Evolutionary conservation across 768 basidiomycete genomes (phyloP).

Genomic region (Trichaptum fuscoviolaceum): DNA sequence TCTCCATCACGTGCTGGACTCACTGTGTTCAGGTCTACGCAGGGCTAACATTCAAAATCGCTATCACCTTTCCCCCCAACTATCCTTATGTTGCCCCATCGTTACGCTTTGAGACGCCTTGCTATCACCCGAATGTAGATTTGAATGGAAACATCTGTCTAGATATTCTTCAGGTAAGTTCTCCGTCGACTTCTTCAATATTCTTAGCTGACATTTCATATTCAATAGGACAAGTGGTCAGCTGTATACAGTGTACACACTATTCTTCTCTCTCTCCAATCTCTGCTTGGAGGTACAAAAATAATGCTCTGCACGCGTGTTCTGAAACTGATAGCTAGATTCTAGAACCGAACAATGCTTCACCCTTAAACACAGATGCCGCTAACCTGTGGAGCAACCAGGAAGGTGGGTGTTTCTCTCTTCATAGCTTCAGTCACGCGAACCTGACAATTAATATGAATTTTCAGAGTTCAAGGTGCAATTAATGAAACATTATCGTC

Average conservation of each 20-base stretch:
- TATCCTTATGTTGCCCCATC: constrained; percentile 84
- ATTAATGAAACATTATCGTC: constrained; percentile 68
- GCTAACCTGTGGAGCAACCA: constrained; percentile 73
- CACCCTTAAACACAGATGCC: constrained; percentile 84
- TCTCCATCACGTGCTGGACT: neutral
- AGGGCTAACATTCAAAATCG: constrained; percentile 76
- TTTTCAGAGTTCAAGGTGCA: constrained; percentile 65
- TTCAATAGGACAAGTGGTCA: constrained; percentile 80
- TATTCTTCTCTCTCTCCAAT: constrained; percentile 82
- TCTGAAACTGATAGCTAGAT: neutral
- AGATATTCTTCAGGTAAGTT: constrained; percentile 75
- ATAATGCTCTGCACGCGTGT: neutral
- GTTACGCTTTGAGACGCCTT: constrained; percentile 85
- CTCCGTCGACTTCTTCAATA: neutral
- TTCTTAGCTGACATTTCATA: neutral
- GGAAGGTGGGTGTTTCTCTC: constrained; percentile 40
- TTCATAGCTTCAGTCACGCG: constrained; percentile 3
- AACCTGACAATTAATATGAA: constrained; percentile 8
- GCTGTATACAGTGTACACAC: constrained; percentile 91
- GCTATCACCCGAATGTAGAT: constrained; percentile 91
- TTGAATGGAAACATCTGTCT: constrained; percentile 76
- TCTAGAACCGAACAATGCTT: constrained; percentile 88
- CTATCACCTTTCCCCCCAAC: constrained; percentile 78
- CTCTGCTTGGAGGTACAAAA: constrained; percentile 72
- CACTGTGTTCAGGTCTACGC: constrained; percentile 55